Base-by-base conservation (phyloP, 768 basidiomycete genomes). In the Macrolepiota dolichaula region DNA sequence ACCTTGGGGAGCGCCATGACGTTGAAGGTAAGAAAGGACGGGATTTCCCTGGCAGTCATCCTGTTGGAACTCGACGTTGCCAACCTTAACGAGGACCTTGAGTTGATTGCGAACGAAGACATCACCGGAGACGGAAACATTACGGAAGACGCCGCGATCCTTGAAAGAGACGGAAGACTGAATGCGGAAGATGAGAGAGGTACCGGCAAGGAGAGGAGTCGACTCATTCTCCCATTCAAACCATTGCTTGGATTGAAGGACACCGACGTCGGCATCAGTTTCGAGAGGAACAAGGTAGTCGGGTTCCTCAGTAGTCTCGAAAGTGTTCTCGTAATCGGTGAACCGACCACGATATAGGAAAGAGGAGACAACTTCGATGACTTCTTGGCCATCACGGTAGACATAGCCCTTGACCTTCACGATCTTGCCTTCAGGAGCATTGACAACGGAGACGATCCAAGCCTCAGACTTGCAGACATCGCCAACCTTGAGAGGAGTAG, bases 301-400 rank as follows among this genome's bases (percentile, higher is more conserved):
- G 0, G 91, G 87, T 71, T 97, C 95, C 63, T 94, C 89, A 47
- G 89, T 81, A 12, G 88, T 89, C 74, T 98, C 94, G 74, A 99
- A 99, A 0, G 97, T 98, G 77, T 98, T 95, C 72, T 91, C 85
- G 72, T 86, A 98, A 79, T 98, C 97, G 68, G 77, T 80, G 78
- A 98, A 99, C 52, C 85, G 87, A 52, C 97, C 96, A 64, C 97
- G 94, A 77, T 97, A 98, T 46, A 99, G 82, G 89, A 99, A 99
- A 9, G 96, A 81, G 0, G 97, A 98, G 17, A 88, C 81, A 60
- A 98, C 96, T 72, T 98, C 93, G 59, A 98, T 92, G 72, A 97
- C 89, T 1, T 87, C 90, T 69, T 87, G 81, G 51, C 83, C 86
- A 35, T 84, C 83, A 56, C 94, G 89, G 65, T 85, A 82, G 49